Percentiles rank a stretch among this genome's conserved stretches.
These are phyloP conservation scores for Fragaria iinumae DNA, from an alignment of 306 rosid genomes.

Conservation along the genomic window DNA sequence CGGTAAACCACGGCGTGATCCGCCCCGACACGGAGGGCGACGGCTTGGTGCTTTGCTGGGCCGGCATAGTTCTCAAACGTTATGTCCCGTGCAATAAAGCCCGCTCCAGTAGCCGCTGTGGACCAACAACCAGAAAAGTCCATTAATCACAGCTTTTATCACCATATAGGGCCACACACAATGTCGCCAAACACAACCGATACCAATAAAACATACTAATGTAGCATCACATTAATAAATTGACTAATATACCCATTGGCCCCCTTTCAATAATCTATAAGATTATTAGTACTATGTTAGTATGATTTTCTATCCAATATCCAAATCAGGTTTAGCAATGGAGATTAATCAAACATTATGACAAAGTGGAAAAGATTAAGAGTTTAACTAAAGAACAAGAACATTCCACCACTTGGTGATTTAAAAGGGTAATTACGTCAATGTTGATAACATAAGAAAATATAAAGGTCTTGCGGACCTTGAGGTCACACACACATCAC, in stretches of 20 bases:
- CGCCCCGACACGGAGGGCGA: slow-evolving; percentile 79
- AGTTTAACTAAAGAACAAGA: not conserved
- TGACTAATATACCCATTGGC: not conserved
- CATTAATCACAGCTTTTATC: not conserved
- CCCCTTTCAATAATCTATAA: slow-evolving; percentile 29
- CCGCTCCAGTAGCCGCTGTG: slow-evolving; percentile 79
- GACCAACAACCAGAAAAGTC: not conserved
- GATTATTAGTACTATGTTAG: not conserved
- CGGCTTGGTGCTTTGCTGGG: slow-evolving; percentile 78
- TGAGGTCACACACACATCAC: not conserved
- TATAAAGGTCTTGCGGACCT: not conserved
- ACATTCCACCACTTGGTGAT: not conserved
- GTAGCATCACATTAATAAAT: not conserved
- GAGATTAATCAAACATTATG: not conserved
- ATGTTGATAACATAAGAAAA: not conserved
- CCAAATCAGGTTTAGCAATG: not conserved
- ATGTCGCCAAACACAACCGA: too few species aligned
- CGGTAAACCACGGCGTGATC: slow-evolving; percentile 84
- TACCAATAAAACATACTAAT: not conserved
- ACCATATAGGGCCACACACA: not conserved
- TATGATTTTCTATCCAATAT: not conserved
- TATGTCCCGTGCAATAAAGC: slow-evolving; percentile 77
- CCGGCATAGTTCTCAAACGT: slow-evolving; percentile 86
- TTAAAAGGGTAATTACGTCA: not conserved
- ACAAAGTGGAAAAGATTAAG: not conserved